Base-by-base conservation (phyloP, 495 filamentous ascomycete species). In the Neurospora hispaniola region DNA sequence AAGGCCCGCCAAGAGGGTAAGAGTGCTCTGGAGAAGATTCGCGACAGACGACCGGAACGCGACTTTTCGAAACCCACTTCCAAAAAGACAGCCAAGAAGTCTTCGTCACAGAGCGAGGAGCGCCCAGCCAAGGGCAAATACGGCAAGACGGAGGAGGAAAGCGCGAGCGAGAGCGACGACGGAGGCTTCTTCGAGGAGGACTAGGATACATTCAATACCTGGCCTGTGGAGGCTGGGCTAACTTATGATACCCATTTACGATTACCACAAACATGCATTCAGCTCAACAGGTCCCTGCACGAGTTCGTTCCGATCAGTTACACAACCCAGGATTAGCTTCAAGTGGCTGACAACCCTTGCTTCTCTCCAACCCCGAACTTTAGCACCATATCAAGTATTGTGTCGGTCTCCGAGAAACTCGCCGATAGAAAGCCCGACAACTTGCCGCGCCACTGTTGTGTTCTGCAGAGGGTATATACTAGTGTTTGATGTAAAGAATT, bases 1-100 rank as follows among this genome's bases (percentile, higher is more conserved):
- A 86, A 88, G 75, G 87, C 88, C 44, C 91, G 91, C 85, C 80
- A 87, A 76, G 85, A 93, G 31, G 89, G 88, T n/a, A 70, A 76
- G 44, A 42, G 42, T 3, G 91, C 88, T 9, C 81, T 94, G 20
- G 86, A 81, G 75, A 77, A 72, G 66, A 70, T 85, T 46, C 78
- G 90, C 68, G 88, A 93, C 73, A 78, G 75, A 69, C 72, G 70
- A 54, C 71, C 76, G 14, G 73, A 75, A 66, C 27, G 54, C 54
- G 27, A 35, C 5, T 0, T 35, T 14, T 66, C 23, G 42, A 46
- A 43, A 44, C 66, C 27, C 10, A 23, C 41, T 16, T 20, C 5
- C 35, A 23, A 41, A 4, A 71, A 71, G 40, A 42, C 40, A 3
- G 7, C 39, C 66, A 40, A 40, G 16, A 42, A 71, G 46, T 35